Evolutionary conservation across 176 grass and related monocot genomes (phyloP).

Genomic region (Avena eriantha): DNA sequence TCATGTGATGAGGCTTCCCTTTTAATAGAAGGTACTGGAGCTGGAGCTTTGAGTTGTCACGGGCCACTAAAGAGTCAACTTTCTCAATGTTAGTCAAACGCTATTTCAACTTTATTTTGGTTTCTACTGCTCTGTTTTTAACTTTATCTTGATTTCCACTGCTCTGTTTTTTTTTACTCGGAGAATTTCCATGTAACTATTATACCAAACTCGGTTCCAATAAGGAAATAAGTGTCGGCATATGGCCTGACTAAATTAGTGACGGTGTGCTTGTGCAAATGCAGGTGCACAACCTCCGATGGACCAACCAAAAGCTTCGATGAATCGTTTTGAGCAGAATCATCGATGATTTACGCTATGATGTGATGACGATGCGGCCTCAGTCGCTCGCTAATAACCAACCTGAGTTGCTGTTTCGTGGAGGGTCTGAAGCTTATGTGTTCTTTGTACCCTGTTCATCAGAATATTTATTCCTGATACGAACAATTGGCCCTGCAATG

Average conservation of each 20-base stretch:
- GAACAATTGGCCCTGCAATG: too few species aligned
- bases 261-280: not conserved
- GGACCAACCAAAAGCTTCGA: not conserved
- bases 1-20: not conserved
- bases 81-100: not conserved
- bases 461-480: too few species aligned
- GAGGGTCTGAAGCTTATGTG: too few species aligned
- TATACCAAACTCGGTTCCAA: not conserved
- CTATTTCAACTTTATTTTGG: not conserved
- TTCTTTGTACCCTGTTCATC: too few species aligned
- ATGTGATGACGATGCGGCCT: not conserved
- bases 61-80: not conserved
- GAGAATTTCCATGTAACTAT: not conserved
- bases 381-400: not conserved
- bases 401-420: too few species aligned
- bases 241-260: conserved; percentile 4
- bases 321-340: not conserved
- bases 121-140: too few species aligned
- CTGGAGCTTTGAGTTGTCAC: not conserved
- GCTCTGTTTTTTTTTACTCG: not conserved
- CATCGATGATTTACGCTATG: not conserved
- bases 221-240: not conserved
- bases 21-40: not conserved
- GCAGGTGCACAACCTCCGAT: not conserved
- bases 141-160: not conserved